Evolutionary conservation across 2,329 filamentous ascomycete species (phyloP), one percentile per base, ranked within the genome.

Genomic region (Xylariales sp.): DNA sequence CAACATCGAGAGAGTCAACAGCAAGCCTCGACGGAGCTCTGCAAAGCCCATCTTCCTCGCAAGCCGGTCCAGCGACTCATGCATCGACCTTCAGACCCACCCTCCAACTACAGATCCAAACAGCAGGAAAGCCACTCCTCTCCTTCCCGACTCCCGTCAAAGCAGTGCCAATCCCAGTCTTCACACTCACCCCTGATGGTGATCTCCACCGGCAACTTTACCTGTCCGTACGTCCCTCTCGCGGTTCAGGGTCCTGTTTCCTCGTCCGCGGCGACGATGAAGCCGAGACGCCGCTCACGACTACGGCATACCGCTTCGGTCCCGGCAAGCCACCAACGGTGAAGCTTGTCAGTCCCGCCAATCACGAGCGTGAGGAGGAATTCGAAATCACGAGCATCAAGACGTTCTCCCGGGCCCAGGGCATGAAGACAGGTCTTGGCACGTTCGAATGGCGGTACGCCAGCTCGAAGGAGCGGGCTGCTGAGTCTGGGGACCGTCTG

Each of bases 401-500:
- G 10, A 32, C 15, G 9, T 32, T 32, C 45, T 61, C 71, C 51
- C 60, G 22, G 60, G 68, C 2, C 63, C 67, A 22, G 52, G 48
- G 6, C 72, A 7, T 82, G 48, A 57, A 60, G 29, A 70, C 71
- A 8, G 67, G 66, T 8, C 60, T 70, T 27, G 76, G 74, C 12
- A 65, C 58, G 1, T 78, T 78, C 43, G 64, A 70, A 46, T 82
- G 79, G 78, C 65, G 68, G 10, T 81, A 82, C 54, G 68, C 66
- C 12, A 55, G 59, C n/a, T 61, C 61, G 5, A 55, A 58, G 6
- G 72, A 77, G 64, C 72, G 58, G 53, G 66, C 56, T 37, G 70
- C 49, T 43, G 61, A 42, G 51, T 63, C n/a, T 60, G 63, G 32
- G 39, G 53, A 62, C 57, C 70, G 52, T 58, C 65, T 68, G 38